Conservation (phyloP, 2,329 filamentous ascomycete species). For the Botryotinia convoluta region DNA sequence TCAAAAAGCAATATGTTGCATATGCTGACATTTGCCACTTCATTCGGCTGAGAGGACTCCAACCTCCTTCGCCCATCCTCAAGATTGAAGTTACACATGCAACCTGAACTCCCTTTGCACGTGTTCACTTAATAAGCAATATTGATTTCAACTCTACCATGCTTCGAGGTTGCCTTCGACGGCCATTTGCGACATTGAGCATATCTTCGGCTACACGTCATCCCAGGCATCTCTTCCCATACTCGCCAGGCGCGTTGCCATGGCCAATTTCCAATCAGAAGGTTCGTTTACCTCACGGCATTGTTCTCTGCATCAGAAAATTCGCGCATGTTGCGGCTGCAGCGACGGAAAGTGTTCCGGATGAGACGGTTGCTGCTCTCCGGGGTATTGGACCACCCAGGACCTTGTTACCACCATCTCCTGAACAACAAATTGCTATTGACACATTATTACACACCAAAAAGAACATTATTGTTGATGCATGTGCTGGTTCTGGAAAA, state of each 20-base stretch:
- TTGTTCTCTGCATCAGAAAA: not conserved
- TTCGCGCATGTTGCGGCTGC: not conserved
- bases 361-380: not conserved
- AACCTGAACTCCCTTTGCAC: not conserved
- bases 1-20: not conserved
- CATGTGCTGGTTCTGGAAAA: constrained; percentile 18
- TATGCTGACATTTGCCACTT: not conserved
- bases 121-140: not conserved
- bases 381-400: not conserved
- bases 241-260: not conserved
- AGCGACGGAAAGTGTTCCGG: not conserved
- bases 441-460: constrained; percentile 15
- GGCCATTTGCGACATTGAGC: not conserved
- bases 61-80: not conserved
- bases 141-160: not conserved
- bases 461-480: constrained; percentile 13
- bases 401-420: constrained; percentile 12
- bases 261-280: not conserved
- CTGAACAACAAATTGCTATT: constrained; percentile 15
- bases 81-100: not conserved
- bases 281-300: not conserved
- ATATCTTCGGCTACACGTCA: not conserved
- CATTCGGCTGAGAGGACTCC: not conserved
- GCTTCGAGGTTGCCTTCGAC: not conserved
- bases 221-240: not conserved